Conservation (phyloP, 768 basidiomycete species). For the Lactarius indigo region DNA sequence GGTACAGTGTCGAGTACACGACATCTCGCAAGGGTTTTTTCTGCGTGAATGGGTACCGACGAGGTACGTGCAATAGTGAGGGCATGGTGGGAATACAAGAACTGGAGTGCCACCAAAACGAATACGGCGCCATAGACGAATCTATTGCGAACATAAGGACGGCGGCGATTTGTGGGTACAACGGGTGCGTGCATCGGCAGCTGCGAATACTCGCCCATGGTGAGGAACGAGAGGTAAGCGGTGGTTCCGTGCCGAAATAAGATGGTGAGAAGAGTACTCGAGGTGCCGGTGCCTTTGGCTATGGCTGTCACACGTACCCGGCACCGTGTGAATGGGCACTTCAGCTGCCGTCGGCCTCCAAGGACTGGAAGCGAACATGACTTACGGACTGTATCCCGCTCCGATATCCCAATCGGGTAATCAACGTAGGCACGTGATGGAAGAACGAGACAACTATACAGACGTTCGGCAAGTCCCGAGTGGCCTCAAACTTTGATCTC, state of each 20-base stretch:
- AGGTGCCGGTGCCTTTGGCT: too few species aligned
- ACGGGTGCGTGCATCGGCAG: not conserved
- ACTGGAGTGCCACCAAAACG: conserved; percentile 5
- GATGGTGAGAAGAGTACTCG: not conserved
- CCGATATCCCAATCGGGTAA: not conserved
- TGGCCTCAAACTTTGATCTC: conserved; percentile 18
- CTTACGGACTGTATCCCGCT: not conserved
- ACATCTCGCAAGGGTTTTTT: conserved; percentile 35
- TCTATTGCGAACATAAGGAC: not conserved
- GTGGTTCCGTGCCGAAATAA: not conserved
- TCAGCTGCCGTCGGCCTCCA: too few species aligned
- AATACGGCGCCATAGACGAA: not conserved
- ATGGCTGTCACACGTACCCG: too few species aligned
- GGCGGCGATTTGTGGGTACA: not conserved
- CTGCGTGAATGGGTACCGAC: conserved; percentile 9
- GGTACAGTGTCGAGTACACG: conserved; percentile 35
- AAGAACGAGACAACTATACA: conserved; percentile 3
- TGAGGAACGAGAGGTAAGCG: not conserved
- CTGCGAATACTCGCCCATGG: not conserved
- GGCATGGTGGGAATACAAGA: not conserved
- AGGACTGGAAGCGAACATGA: too few species aligned
- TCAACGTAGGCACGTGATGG: not conserved
- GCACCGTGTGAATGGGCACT: too few species aligned
- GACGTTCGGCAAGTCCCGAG: conserved; percentile 12
- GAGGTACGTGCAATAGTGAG: not conserved